These are phyloP conservation scores for Davidsoniella eucalypti DNA, from an alignment of 2,329 filamentous ascomycete genomes.

Conservation along the genomic window DNA sequence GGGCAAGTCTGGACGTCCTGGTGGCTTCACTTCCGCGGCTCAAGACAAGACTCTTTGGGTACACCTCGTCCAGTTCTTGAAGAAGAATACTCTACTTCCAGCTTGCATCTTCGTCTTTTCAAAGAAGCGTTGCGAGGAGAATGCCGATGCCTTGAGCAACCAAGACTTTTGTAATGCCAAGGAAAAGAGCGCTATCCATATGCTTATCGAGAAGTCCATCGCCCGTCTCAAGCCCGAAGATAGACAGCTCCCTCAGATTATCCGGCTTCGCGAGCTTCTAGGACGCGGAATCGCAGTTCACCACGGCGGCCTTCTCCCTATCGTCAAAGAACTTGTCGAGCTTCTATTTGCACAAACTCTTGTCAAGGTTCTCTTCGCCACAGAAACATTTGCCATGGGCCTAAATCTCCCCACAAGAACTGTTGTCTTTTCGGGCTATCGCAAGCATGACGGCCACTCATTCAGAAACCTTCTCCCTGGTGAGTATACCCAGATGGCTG, in stretches of 20 bases:
- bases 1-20: slow-evolving; percentile 69
- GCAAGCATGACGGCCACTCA: slow-evolving; percentile 85
- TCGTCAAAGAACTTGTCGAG: slow-evolving; percentile 95
- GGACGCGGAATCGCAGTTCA: slow-evolving; percentile 86
- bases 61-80: slow-evolving; percentile 79
- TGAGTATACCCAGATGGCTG: slow-evolving; percentile 98
- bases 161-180: slow-evolving; percentile 85
- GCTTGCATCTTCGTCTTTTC: slow-evolving; percentile 98
- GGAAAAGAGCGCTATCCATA: slow-evolving; percentile 93
- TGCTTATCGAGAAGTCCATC: slow-evolving; percentile 91
- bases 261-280: slow-evolving; percentile 70
- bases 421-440: slow-evolving; percentile 91
- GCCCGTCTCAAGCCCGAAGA: slow-evolving; percentile 85
- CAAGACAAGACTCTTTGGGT: slow-evolving; percentile 97
- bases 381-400: slow-evolving; percentile 97
- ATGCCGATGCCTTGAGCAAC: slow-evolving; percentile 86
- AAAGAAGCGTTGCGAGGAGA: slow-evolving; percentile 93
- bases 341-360: slow-evolving; percentile 89
- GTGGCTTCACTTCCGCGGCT: slow-evolving; percentile 72
- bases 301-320: slow-evolving; percentile 83
- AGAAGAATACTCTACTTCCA: slow-evolving; percentile 72
- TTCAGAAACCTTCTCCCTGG: slow-evolving; percentile 86
- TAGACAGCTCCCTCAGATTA: slow-evolving; percentile 76
- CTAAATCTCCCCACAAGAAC: slow-evolving; percentile 89
- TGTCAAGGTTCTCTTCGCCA: slow-evolving; percentile 93